Evolutionary conservation across 352 stramenopile species (phyloP).

Genomic region (Aphanomyces cochlioides): DNA sequence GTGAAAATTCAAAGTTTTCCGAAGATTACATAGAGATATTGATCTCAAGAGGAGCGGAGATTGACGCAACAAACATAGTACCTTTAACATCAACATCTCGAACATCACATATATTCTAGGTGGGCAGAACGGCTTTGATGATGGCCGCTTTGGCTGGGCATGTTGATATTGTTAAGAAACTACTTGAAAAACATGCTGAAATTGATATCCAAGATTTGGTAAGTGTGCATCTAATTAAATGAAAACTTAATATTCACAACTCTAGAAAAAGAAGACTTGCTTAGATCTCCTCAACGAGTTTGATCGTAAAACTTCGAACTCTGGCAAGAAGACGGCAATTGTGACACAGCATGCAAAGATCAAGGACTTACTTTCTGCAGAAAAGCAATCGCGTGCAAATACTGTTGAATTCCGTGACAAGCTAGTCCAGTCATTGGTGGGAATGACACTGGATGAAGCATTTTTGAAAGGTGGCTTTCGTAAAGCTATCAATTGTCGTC

Average conservation of each 20-base stretch:
- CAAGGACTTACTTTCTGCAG: too few relatives aligned
- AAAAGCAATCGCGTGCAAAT: background rate
- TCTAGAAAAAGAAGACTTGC: too few relatives aligned
- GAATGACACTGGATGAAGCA: background rate
- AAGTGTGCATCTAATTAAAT: background rate
- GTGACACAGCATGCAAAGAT: too few relatives aligned
- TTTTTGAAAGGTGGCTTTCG: background rate
- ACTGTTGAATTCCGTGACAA: background rate
- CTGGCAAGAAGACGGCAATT: too few relatives aligned
- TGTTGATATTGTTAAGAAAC: constrained; percentile 4
- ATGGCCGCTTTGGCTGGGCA: background rate
- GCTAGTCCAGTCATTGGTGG: background rate
- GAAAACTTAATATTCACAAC: too few relatives aligned
- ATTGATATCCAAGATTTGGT: background rate
- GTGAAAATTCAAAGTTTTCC: background rate
- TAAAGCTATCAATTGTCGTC: background rate
- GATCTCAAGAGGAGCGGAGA: background rate
- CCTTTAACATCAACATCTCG: too few relatives aligned
- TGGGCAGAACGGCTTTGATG: background rate
- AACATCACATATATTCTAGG: too few relatives aligned
- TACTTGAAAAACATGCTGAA: background rate
- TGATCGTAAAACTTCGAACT: too few relatives aligned
- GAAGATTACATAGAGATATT: background rate
- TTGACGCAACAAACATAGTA: background rate
- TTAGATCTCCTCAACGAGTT: too few relatives aligned